phyloP scores from a whole-genome alignment of 2,329 filamentous ascomycete species.

The Verticillium dahliae region DNA sequence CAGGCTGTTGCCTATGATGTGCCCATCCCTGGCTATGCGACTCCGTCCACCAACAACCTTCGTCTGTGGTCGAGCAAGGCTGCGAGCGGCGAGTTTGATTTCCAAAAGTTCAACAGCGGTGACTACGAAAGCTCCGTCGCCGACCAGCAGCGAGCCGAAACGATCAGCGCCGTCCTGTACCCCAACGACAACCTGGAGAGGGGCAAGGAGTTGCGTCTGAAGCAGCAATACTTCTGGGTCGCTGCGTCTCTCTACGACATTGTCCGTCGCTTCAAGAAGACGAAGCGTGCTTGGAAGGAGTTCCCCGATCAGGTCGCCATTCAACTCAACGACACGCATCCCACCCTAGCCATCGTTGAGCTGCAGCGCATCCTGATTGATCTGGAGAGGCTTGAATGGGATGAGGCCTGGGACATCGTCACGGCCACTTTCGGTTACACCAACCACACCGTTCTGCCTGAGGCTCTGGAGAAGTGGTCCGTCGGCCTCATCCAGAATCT shows the following conservation, averaged over 20 bases:
- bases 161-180: conserved; percentile 94
- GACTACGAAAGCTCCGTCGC: conserved; percentile 97
- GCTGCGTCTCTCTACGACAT: conserved; percentile 95
- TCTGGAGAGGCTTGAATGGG: conserved; percentile 86
- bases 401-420: conserved; percentile 82
- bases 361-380: conserved; percentile 89
- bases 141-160: conserved; percentile 98
- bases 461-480: conserved; percentile 97
- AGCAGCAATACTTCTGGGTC: conserved; percentile 99
- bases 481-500: conserved; percentile 88
- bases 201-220: conserved; percentile 93
- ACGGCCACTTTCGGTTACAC: conserved; percentile 85
- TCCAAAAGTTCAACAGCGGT: conserved; percentile 98
- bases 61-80: conserved; percentile 97
- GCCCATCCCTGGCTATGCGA: conserved; percentile 83
- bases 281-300: conserved; percentile 81
- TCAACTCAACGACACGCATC: conserved; percentile 96
- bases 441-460: conserved; percentile 95
- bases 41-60: conserved; percentile 89
- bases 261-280: conserved; percentile 96
- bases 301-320: conserved; percentile 95
- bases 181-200: conserved; percentile 96
- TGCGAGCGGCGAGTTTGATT: conserved; percentile 95
- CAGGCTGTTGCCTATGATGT: conserved; percentile 92
- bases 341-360: conserved; percentile 92